A percentile compares a stretch with the other conserved stretches of the same genome.
These are phyloP conservation scores for Monilinia fructigena DNA, from an alignment of 2,329 filamentous ascomycete species.

Conservation along the genomic window DNA sequence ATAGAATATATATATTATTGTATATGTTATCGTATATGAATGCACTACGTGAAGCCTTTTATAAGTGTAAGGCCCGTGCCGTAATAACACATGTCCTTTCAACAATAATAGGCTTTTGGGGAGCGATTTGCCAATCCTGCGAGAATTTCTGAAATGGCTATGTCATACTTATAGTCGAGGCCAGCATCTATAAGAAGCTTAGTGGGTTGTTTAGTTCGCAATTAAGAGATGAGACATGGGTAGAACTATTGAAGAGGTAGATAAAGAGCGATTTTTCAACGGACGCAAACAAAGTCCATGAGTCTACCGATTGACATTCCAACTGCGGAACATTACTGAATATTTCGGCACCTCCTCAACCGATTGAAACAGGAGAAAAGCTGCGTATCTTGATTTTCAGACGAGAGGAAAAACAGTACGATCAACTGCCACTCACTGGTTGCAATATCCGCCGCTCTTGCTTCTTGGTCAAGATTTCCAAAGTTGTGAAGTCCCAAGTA, in stretches of 20 bases:
- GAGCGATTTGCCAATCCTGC: conserved; percentile 5
- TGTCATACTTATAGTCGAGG: conserved; percentile 21
- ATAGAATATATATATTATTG: too few species aligned
- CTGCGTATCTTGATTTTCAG: too few species aligned
- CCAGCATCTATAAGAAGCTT: conserved; percentile 9
- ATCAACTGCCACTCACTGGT: conserved; percentile 20
- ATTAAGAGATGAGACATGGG: neutral
- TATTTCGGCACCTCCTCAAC: too few species aligned
- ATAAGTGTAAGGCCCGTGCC: too few species aligned
- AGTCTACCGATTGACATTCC: too few species aligned
- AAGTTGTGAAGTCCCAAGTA: conserved; percentile 20
- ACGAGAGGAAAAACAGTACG: neutral
- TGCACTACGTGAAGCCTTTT: too few species aligned
- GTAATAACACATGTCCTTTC: too few species aligned
- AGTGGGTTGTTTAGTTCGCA: neutral
- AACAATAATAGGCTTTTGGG: conserved; percentile 26
- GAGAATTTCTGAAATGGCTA: conserved; percentile 24
- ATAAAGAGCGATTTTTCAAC: too few species aligned
- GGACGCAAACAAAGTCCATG: too few species aligned
- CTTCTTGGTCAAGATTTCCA: conserved; percentile 23
- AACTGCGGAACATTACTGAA: too few species aligned
- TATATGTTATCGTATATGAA: too few species aligned
- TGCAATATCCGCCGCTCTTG: conserved; percentile 24
- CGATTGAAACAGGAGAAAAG: too few species aligned
- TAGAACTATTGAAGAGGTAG: neutral